A percentile compares a stretch with the other conserved stretches of the same genome.
phyloP scores from a whole-genome alignment of 257 asterid species.

The Solanum paucissectum region DNA sequence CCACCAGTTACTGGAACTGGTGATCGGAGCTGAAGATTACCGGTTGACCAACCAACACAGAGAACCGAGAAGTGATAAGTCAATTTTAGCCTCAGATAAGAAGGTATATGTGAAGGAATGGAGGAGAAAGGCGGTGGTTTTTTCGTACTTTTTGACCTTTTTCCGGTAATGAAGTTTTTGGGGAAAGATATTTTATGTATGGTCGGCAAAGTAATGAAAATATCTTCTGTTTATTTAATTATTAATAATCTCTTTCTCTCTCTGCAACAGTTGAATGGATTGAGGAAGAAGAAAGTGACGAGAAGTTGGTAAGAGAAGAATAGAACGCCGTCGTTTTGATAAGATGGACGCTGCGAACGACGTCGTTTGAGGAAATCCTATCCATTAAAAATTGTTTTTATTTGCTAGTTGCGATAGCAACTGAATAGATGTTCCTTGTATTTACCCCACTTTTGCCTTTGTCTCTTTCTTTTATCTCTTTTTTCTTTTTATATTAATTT shows the following conservation, averaged over 20 bases:
- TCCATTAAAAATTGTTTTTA: background rate
- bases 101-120: background rate
- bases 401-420: background rate
- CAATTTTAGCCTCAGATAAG: background rate
- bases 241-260: background rate
- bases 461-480: background rate
- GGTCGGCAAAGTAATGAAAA: constrained; percentile 1
- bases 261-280: background rate
- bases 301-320: background rate
- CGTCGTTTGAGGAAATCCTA: background rate
- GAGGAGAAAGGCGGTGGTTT: background rate
- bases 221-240: background rate
- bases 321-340: background rate
- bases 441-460: background rate
- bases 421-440: background rate
- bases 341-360: background rate
- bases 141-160: background rate
- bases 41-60: background rate
- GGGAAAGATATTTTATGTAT: background rate
- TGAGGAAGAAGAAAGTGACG: background rate
- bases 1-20: background rate
- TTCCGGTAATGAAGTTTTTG: background rate
- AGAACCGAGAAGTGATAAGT: background rate
- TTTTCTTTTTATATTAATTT: background rate
- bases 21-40: background rate